Percentiles rank a stretch among this genome's conserved stretches.
These are phyloP conservation scores for Exserohilum rostratum DNA, from an alignment of 2,329 filamentous ascomycete genomes.

Conservation along the genomic window DNA sequence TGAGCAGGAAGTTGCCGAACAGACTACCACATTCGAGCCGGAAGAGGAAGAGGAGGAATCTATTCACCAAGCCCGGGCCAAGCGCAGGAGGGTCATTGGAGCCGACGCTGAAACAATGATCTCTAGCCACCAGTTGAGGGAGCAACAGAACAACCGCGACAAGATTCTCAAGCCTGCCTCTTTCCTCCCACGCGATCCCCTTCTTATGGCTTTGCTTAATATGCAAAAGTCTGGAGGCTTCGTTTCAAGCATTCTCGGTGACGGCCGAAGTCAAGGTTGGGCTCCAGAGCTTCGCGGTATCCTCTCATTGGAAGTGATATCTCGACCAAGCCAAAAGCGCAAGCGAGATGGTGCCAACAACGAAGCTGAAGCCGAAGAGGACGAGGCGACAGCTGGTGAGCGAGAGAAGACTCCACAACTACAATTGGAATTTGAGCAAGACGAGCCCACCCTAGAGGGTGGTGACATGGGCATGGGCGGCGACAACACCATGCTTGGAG, in stretches of 20 bases:
- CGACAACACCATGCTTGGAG: conserved; percentile 37
- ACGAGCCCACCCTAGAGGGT: conserved; percentile 55
- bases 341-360: conserved; percentile 90
- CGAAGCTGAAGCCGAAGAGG: conserved; percentile 73
- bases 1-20: conserved; percentile 63
- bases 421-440: conserved; percentile 63
- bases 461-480: conserved; percentile 52
- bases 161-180: conserved; percentile 83
- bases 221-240: conserved; percentile 92
- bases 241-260: conserved; percentile 83
- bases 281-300: conserved; percentile 92
- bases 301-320: conserved; percentile 82
- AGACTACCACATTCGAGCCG: conserved; percentile 40
- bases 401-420: conserved; percentile 71
- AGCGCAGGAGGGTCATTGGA: conserved; percentile 80
- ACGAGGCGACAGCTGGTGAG: conserved; percentile 54
- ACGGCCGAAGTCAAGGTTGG: conserved; percentile 79
- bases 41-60: conserved; percentile 58
- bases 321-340: conserved; percentile 81
- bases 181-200: conserved; percentile 85
- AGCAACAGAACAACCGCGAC: conserved; percentile 82
- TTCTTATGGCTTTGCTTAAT: conserved; percentile 84
- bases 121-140: conserved; percentile 77
- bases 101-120: conserved; percentile 84
- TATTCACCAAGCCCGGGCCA: conserved; percentile 71